Base-by-base conservation (phyloP, 768 basidiomycete genomes). In the Phylloporus sp. region DNA sequence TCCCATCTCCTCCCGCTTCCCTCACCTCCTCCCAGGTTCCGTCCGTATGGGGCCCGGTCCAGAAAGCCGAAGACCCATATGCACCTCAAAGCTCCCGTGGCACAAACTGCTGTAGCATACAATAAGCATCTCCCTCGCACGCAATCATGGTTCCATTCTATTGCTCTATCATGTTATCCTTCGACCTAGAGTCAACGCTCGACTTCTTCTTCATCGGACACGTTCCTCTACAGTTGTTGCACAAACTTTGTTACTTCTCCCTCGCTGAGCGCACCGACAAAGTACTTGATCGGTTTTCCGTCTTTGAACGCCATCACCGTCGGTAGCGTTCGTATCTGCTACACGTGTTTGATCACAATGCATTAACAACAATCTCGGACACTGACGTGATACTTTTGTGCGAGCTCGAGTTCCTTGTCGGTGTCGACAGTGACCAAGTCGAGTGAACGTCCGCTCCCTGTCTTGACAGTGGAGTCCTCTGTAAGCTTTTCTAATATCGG, bases 31-130 rank as follows among this genome's bases (percentile, higher is more conserved):
- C 58, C 20, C 60, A 93, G 87, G 86, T 95, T 39, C 93, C 94
- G 21, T 92, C 89, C 17, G 90, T 99, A 1, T 99, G 96, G 96
- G 96, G 96, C 9, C 85, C 90, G 20, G 84, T 95, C n/a, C 82
- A 81, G 54, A 89, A 87, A 62, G 81, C 81, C 34, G 90, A 95
- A 49, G 95, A 99, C 64, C 95, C 95, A 38, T 98, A 92, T 61
- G 86, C 85, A 21, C 87, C 85, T 44, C 81, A 80, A 63, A 69
- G 74, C 46, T 60, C 76, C 70, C 42, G 76, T n/a, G 71, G 54
- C 54, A 59, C 58, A 47, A 73, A 52, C 41, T 83, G 81, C 50
- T 86, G 83, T 69, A 73, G 71, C 22, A 68, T 86, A 54, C 83
- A 84, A 71, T 85, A 59, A 67, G 8, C n/a, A 29, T 32, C 27